Conservation (phyloP, 768 basidiomycete genomes). For the Suillus hirtellus region DNA sequence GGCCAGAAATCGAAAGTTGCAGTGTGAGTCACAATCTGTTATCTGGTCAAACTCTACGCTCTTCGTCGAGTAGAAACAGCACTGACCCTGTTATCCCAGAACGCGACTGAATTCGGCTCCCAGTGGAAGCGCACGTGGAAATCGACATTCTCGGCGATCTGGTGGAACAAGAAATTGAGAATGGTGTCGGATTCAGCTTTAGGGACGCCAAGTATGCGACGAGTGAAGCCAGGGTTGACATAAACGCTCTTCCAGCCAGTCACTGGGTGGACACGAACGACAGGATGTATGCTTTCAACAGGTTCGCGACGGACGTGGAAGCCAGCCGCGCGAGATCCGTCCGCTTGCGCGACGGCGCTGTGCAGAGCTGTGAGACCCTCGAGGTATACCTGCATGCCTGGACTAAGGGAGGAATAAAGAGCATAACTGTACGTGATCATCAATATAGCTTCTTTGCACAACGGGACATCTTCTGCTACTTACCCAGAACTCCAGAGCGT, state of each 20-base stretch:
- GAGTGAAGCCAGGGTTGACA: constrained; percentile 83
- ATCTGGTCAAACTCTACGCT: constrained; percentile 3
- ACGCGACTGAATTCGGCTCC: constrained; percentile 74
- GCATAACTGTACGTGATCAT: constrained; percentile 55
- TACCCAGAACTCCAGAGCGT: constrained; percentile 82
- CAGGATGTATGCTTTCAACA: constrained; percentile 72
- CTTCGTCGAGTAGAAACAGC: not conserved
- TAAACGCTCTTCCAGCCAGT: constrained; percentile 86
- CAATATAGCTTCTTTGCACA: constrained; percentile 5
- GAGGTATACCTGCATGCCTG: constrained; percentile 72
- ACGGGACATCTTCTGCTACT: constrained; percentile 15
- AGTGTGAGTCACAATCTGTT: constrained; percentile 69
- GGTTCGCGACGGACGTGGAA: constrained; percentile 68
- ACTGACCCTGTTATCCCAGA: constrained; percentile 84
- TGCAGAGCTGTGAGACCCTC: constrained; percentile 74
- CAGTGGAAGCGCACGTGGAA: constrained; percentile 79
- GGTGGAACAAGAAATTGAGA: constrained; percentile 67
- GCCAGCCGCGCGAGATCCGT: constrained; percentile 69
- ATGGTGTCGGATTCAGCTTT: constrained; percentile 81
- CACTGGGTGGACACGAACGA: constrained; percentile 81
- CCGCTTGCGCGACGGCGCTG: constrained; percentile 75
- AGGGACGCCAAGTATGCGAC: constrained; percentile 74
- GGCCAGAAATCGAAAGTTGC: constrained; percentile 87
- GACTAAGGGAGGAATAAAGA: constrained; percentile 80
- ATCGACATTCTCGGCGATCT: constrained; percentile 69